Evolutionary conservation across 768 basidiomycete species (phyloP), one percentile per base, ranked within the genome.

Genomic region (Termitomyces sp.): DNA sequence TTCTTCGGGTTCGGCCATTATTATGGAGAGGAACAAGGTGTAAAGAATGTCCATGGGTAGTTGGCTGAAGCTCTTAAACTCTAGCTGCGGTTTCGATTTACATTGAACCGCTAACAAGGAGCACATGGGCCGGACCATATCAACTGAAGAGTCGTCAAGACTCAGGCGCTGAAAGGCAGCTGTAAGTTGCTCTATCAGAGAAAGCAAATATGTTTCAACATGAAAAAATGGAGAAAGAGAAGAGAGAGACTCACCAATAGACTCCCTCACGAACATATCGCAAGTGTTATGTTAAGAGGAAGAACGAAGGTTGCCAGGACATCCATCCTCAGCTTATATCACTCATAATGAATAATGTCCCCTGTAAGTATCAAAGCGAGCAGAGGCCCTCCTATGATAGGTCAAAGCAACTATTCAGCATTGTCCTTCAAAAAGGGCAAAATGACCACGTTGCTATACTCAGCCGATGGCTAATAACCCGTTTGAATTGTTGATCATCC

Each of bases 41-140:
- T 64, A 64, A 20, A 64, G 59, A 35, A 64, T 40, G 35, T 64
- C 63, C 18, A 46, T 51, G 13, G 63, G 55, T 32, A 64, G 22
- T 24, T 56, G 54, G 13, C 44, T 46, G 36, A 64, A 38, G 28
- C 45, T 8, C 22, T 33, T 32, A 7, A 14, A n/a, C 20, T 58
- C 51, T 10, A 36, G 22, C 26, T 14, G 46, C 2, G 51, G 33
- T 20, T 35, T 18, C 5, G 14, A 10, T 5, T 10, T 14, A 14
- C 26, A 32, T 46, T 50, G 13, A 18, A 22, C 26, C 16, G 33
- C 28, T 30, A 3, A 45, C 18, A 30, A 40, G 14, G 36, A 36
- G 35, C 9, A 16, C 49, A 50, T 38, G 16, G 18, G 36, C 28
- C 16, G 35, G 35, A 38, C 26, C 24, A 24, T 18, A 40, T 52